phyloP scores from a whole-genome alignment of 1,284 basidiomycete genomes.

The Cryptococcus sp. region DNA sequence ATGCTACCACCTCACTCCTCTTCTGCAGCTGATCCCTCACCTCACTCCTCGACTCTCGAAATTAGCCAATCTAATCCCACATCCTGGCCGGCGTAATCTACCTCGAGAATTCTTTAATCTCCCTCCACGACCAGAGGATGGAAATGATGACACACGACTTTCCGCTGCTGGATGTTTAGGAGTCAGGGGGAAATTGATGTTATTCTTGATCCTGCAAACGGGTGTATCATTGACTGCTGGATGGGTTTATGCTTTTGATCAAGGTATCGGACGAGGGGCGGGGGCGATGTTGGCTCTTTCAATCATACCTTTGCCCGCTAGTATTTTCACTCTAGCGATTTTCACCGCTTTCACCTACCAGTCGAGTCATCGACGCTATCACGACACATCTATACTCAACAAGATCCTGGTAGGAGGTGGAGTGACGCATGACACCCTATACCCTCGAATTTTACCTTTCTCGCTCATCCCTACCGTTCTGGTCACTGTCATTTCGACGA shows the following conservation, averaged over 20 bases:
- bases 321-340: neutral
- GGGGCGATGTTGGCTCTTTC: conserved; percentile 10
- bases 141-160: neutral
- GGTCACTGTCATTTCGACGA: conserved; percentile 8
- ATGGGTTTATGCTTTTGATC: conserved; percentile 4
- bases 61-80: conserved; percentile 24
- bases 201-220: conserved; percentile 9
- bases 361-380: neutral
- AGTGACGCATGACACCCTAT: conserved; percentile 25
- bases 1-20: conserved; percentile 25
- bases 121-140: conserved; percentile 19
- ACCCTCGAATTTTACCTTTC: conserved; percentile 22
- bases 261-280: conserved; percentile 7
- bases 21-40: conserved; percentile 15
- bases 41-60: conserved; percentile 13
- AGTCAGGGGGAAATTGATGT: conserved; percentile 14
- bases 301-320: neutral
- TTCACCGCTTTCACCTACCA: conserved; percentile 1
- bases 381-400: neutral
- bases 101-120: conserved; percentile 41
- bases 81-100: conserved; percentile 25
- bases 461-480: conserved; percentile 8
- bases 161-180: conserved; percentile 9
- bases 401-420: conserved; percentile 15
- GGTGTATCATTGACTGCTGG: conserved; percentile 9